A percentile compares a stretch with the other conserved stretches of the same genome.
phyloP scores from a whole-genome alignment of 805 yeast genomes.

The Wickerhamomyces strasburgensis region DNA sequence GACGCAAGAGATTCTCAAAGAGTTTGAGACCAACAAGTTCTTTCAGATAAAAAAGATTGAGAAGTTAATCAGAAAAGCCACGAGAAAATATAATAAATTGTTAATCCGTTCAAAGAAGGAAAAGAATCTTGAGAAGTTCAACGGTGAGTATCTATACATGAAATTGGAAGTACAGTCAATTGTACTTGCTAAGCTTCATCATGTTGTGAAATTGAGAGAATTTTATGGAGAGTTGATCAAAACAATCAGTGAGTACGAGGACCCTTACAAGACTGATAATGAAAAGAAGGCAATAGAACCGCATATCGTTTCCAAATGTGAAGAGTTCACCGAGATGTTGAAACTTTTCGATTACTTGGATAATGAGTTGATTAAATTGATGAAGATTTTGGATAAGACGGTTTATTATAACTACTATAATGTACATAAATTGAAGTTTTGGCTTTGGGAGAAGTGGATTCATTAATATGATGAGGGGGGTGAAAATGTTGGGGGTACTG shows the following conservation, averaged over 20 bases:
- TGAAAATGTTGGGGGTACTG: too few relatives aligned
- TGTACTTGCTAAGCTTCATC: slow-evolving; percentile 4
- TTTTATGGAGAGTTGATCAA: slow-evolving; percentile 6
- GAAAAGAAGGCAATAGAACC: slow-evolving; percentile 2
- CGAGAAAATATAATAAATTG: slow-evolving; percentile 4
- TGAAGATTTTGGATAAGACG: neutral
- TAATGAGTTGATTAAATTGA: neutral
- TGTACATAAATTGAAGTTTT: neutral
- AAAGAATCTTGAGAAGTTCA: slow-evolving; percentile 2
- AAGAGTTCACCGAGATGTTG: slow-evolving; percentile 3
- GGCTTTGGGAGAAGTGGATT: neutral
- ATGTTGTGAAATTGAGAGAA: slow-evolving; percentile 4
- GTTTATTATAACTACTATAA: neutral
- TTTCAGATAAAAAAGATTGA: neutral
- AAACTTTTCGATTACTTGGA: slow-evolving; percentile 6
- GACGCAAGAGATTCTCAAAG: slow-evolving; percentile 2
- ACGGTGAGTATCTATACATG: slow-evolving; percentile 14
- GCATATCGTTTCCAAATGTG: neutral
- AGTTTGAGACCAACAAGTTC: slow-evolving; percentile 8
- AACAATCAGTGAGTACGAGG: slow-evolving; percentile 2
- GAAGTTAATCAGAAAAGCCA: slow-evolving; percentile 1
- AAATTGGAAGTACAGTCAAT: slow-evolving; percentile 9
- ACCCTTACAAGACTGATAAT: slow-evolving; percentile 12
- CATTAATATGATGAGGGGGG: too few relatives aligned
- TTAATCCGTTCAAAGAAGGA: slow-evolving; percentile 1